A percentile compares a stretch with the other conserved stretches of the same genome.
phyloP scores from a whole-genome alignment of 768 basidiomycete genomes.

The Leccinum uliginosum region DNA sequence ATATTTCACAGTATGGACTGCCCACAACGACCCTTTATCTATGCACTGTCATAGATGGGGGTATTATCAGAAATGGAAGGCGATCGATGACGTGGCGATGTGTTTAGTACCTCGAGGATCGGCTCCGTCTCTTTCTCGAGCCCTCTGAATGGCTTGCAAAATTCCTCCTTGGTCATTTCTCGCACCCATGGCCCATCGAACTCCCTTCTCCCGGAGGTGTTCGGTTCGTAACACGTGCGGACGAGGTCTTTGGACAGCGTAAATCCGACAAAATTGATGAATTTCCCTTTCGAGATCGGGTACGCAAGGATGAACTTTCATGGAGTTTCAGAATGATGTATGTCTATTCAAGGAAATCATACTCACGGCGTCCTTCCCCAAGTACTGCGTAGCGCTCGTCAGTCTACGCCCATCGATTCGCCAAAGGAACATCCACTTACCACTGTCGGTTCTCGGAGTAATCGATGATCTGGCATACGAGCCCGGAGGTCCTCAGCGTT shows the following conservation, averaged over 20 bases:
- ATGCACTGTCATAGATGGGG: slow-evolving; percentile 41
- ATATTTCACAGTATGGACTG: slow-evolving; percentile 53
- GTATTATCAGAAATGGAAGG: not conserved
- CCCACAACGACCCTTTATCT: slow-evolving; percentile 54
- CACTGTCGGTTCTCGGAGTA: slow-evolving; percentile 44
- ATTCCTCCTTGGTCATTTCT: slow-evolving; percentile 41
- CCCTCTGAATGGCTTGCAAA: slow-evolving; percentile 39
- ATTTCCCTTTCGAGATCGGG: slow-evolving; percentile 52
- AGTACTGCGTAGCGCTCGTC: slow-evolving; percentile 39
- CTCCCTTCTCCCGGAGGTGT: slow-evolving; percentile 9
- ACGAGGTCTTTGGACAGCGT: slow-evolving; percentile 48
- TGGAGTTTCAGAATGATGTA: not conserved
- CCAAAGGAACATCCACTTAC: slow-evolving; percentile 28
- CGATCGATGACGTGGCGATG: slow-evolving; percentile 6
- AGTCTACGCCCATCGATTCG: not conserved
- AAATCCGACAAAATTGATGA: slow-evolving; percentile 64
- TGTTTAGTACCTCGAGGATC: slow-evolving; percentile 47
- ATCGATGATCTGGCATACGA: slow-evolving; percentile 43
- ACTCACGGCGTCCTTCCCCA: slow-evolving; percentile 48
- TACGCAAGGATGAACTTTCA: slow-evolving; percentile 58
- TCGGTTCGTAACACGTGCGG: slow-evolving; percentile 35
- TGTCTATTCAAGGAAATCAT: not conserved
- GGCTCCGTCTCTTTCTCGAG: slow-evolving; percentile 62
- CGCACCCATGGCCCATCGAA: slow-evolving; percentile 45
- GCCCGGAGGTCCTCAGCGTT: slow-evolving; percentile 43